Evolutionary conservation across 2,329 filamentous ascomycete species (phyloP), one percentile per base, ranked within the genome.

Genomic region (Cadophora gregata): DNA sequence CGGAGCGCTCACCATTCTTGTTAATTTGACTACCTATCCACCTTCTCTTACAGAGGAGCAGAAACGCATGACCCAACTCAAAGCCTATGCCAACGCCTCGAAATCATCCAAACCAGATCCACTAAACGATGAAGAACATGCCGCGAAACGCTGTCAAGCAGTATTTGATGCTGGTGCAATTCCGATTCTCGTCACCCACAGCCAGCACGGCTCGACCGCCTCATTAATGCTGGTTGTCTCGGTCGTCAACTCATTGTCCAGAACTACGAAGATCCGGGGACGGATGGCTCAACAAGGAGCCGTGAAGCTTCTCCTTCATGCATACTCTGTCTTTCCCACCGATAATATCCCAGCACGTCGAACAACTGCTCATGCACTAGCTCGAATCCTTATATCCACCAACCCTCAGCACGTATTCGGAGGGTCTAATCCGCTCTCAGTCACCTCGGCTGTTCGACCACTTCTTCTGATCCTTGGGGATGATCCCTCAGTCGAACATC

Each of bases 221-320:
- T 91, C 92, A 6, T 83, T 95, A 9, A 84, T 87, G 19, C 87
- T 97, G 31, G 89, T 91, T 62, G 85, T 92, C 62, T 88, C 88
- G 56, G 94, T 97, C 68, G 81, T 98, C 38, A 86, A 92, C 68
- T 88, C 93, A 0, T 82, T 99, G 4, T 90, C 93, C 21, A 88
- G 90, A 73, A 89, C 88, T n/a, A 83, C 89, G 47, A 88, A 88
- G 64, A 84, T 93, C 65, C 88, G 96, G 12, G 92, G 93, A 0
- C 85, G 87, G 59, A 88, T 99, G 70, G 92, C 93, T 3, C 96
- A 98, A 76, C 94, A 98, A 82, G 96, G 96, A n/a, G 93, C 92
- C 1, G 87, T 97, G 21, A 96, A 91, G 73, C 85, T 97, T 1
- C 84, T 98, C 25, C 85, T 98, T 29, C 86, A 90, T 16, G 86